A percentile compares a stretch with the other conserved stretches of the same genome.
phyloP scores from a whole-genome alignment of 257 asterid species.

The Verbascum thapsus region DNA sequence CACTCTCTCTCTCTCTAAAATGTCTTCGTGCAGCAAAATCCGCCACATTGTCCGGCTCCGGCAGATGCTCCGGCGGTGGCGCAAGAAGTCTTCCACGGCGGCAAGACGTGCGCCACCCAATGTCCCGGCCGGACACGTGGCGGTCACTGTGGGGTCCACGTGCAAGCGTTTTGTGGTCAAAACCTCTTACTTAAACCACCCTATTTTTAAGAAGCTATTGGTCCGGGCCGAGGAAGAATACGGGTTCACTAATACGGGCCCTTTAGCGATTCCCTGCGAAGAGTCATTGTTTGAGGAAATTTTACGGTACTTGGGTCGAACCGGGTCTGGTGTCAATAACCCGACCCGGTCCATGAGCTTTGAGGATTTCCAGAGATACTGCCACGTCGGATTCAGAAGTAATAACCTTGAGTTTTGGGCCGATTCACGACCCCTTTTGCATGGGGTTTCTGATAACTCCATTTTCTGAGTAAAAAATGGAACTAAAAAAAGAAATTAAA shows the following conservation, averaged over 20 bases:
- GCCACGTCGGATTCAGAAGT: constrained; percentile 47
- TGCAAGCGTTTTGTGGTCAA: constrained; percentile 40
- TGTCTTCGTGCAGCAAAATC: constrained; percentile 49
- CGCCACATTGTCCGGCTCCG: constrained; percentile 49
- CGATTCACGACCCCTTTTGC: constrained; percentile 66
- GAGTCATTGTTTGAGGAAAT: constrained; percentile 45
- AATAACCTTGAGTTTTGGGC: constrained; percentile 55
- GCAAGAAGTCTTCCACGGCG: constrained; percentile 41
- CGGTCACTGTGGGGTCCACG: constrained; percentile 42
- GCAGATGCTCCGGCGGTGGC: constrained; percentile 50
- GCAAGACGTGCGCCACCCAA: constrained; percentile 35
- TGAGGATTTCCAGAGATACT: constrained; percentile 56
- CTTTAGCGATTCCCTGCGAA: constrained; percentile 49
- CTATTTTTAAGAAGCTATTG: constrained; percentile 43
- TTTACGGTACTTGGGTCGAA: constrained; percentile 43
- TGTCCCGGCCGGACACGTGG: constrained; percentile 57
- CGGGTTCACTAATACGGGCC: constrained; percentile 50
- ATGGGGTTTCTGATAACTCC: constrained; percentile 40
- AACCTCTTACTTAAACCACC: constrained; percentile 48
- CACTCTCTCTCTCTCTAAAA: constrained; percentile 13
- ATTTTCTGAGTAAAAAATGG: too few relatives aligned
- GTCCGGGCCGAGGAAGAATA: constrained; percentile 47
- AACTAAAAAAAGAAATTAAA: not conserved
- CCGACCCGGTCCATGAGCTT: constrained; percentile 39
- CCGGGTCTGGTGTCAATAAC: constrained; percentile 35